Percentiles rank a stretch among this genome's conserved stretches.
Conservation (phyloP, 306 rosid genomes). For the Vigna radiata region DNA sequence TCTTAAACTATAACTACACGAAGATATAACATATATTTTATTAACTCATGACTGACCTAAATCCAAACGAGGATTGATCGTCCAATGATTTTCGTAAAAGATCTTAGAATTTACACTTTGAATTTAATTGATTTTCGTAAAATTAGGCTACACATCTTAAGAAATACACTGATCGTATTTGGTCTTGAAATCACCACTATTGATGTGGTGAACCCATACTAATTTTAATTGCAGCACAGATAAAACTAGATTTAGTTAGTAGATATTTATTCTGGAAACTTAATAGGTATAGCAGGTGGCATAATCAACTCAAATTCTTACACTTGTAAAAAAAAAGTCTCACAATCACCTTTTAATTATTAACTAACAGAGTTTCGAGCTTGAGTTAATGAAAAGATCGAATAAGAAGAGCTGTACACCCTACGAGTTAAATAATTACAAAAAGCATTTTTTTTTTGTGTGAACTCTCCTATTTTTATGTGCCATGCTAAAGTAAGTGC, state of each 20-base stretch:
- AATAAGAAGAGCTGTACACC: constrained; percentile 23
- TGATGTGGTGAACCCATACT: neutral
- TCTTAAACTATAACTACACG: no score
- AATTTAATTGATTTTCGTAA: no score
- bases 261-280: neutral
- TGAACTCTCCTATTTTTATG: constrained; percentile 6
- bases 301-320: neutral
- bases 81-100: no score
- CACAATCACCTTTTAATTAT: constrained; percentile 1
- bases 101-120: no score
- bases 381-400: constrained; percentile 13
- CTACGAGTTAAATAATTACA: constrained; percentile 32
- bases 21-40: no score
- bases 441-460: neutral
- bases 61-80: no score
- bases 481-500: constrained; percentile 19
- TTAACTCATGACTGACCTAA: no score
- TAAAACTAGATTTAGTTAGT: neutral
- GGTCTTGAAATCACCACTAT: no score
- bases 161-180: no score
- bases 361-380: neutral
- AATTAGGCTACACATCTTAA: no score
- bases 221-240: neutral
- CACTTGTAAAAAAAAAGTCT: neutral
- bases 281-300: neutral